Evolutionary conservation across 192 early-diverging fungal species (phyloP).

Genomic region (Umbelopsis ramanniana): DNA sequence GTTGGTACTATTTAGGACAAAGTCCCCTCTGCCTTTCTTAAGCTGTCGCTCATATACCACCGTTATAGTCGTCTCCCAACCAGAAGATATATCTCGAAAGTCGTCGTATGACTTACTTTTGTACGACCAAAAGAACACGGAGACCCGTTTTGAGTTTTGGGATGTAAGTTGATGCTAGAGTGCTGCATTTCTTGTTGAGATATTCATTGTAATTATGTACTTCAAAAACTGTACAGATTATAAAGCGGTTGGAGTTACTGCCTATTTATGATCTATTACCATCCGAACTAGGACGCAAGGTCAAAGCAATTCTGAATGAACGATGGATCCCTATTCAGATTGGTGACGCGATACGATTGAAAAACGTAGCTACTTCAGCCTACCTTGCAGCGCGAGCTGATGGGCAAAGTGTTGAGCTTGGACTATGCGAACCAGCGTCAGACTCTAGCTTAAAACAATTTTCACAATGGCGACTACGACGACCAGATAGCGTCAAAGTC

Average conservation of each 20-base stretch:
- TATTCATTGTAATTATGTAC: background rate
- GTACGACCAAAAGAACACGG: background rate
- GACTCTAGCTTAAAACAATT: background rate
- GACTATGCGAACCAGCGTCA: background rate
- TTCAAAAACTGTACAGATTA: background rate
- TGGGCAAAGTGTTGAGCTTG: background rate
- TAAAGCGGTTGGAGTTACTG: constrained; percentile 1
- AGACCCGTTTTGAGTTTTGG: background rate
- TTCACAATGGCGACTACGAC: constrained; percentile 1
- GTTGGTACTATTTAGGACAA: background rate
- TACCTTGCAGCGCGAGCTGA: background rate
- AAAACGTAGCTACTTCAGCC: background rate
- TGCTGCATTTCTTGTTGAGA: background rate
- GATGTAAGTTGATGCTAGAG: background rate
- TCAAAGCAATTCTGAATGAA: constrained; percentile 5
- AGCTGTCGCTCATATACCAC: background rate
- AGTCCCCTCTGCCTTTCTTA: background rate
- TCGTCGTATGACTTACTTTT: background rate
- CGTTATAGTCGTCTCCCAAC: background rate
- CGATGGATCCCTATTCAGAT: constrained; percentile 1
- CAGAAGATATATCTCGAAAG: background rate
- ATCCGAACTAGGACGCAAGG: background rate
- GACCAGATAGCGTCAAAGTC: background rate
- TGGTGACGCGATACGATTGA: constrained; percentile 5
- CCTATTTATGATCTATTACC: constrained; percentile 2